Evolutionary conservation across 2,329 filamentous ascomycete genomes (phyloP), one percentile per base, ranked within the genome.

Genomic region (Cladosporium sp.): DNA sequence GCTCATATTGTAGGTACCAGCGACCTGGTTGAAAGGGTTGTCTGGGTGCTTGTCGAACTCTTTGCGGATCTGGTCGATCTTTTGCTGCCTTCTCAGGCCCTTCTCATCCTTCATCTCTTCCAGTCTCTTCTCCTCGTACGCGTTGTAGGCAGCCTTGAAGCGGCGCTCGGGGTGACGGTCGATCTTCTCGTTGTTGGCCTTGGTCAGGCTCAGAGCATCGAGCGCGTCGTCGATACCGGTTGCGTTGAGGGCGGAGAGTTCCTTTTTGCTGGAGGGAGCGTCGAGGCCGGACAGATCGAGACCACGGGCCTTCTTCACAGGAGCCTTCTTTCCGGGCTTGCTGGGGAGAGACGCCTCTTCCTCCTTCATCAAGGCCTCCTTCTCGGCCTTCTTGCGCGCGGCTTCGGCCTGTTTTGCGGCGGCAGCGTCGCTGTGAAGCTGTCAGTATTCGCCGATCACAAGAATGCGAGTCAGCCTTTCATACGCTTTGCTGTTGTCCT

Each of bases 31-130:
- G 74, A 95, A 93, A 11, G 93, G 93, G 70, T 98, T 98, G 63
- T 97, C 92, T 1, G 88, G 85, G 65, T 87, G 87, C 77, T 89
- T 95, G 71, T 95, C 87, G 70, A 97, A 98, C 74, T 97, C 93
- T 77, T 95, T 95, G 57, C 81, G 74, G 60, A 95, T 87, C 66
- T 85, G 78, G 58, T 92, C 87, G 64, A 91, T 84, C 71, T 87
- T 86, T 79, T 96, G 91, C 62, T 95, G 82, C 61, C 87, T 77
- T 53, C 91, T 78, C 66, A 97, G 70, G 0, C 89, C 89, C 53
- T 86, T 87, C 69, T 96, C 90, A 51, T 81, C 75, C 66, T 92
- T 87, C 80, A 96, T 89, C 78, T 97, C 90, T 2, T 82, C 78
- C 60, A 96, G 73, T 53, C 92, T 77, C 22, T 86, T 76, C 71